These are phyloP conservation scores for Rhododendron molle DNA, from an alignment of 148 eudicot genomes.

Conservation along the genomic window DNA sequence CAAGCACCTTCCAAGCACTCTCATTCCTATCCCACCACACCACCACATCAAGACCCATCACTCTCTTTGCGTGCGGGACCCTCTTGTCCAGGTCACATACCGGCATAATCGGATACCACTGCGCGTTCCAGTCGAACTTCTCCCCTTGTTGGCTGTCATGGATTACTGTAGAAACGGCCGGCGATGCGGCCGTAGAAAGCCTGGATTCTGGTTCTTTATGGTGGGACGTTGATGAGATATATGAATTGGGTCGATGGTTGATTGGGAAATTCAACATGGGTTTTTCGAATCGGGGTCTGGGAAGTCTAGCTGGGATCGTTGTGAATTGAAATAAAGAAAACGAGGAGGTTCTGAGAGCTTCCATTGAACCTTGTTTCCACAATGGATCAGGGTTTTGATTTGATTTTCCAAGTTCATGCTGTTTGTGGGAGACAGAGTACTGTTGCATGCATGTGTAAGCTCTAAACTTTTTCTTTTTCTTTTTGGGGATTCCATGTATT, in stretches of 20 bases:
- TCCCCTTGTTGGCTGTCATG: conserved; percentile 6
- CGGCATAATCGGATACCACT: conserved; percentile 69
- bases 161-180: conserved; percentile 21
- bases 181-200: conserved; percentile 18
- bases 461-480: no score
- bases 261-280: conserved; percentile 14
- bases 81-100: conserved; percentile 70
- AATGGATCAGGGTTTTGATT: not conserved
- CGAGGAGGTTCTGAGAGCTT: conserved; percentile 27
- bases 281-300: conserved; percentile 7
- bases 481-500: no score
- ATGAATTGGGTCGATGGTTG: not conserved
- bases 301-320: conserved; percentile 9
- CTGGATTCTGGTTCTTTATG: conserved; percentile 11
- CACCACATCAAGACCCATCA: conserved; percentile 61
- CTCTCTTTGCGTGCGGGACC: conserved; percentile 54
- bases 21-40: conserved; percentile 73
- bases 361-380: conserved; percentile 18
- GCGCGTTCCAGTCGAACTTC: conserved; percentile 61
- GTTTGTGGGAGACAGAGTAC: not conserved
- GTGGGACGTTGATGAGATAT: conserved; percentile 9
- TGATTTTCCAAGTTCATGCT: not conserved
- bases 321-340: conserved; percentile 19
- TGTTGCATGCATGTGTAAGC: no score
- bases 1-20: conserved; percentile 62